These are phyloP conservation scores for Cladophialophora bantiana DNA, from an alignment of 2,329 filamentous ascomycete species.

Conservation along the genomic window DNA sequence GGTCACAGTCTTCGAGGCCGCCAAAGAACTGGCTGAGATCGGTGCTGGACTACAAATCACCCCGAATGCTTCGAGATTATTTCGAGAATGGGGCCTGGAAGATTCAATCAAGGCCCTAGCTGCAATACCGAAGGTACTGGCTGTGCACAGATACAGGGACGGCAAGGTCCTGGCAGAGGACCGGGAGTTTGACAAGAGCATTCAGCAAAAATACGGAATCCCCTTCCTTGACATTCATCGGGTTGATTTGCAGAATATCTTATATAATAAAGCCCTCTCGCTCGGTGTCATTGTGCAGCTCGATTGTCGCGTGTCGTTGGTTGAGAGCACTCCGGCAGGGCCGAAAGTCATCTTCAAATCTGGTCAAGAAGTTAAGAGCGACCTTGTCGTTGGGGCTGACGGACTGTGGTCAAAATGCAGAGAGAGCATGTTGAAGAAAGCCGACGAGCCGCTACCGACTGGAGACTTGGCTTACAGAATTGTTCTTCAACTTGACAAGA, in stretches of 20 bases:
- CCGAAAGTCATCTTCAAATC: slow-evolving; percentile 46
- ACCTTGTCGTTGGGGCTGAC: slow-evolving; percentile 58
- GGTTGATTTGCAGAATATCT: slow-evolving; percentile 56
- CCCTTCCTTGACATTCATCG: slow-evolving; percentile 60
- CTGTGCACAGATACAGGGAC: slow-evolving; percentile 46
- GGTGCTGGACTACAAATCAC: slow-evolving; percentile 42
- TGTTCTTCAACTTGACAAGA: slow-evolving; percentile 58
- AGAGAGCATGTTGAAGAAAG: slow-evolving; percentile 53
- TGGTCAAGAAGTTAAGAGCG: slow-evolving; percentile 49
- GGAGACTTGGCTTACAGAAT: slow-evolving; percentile 66
- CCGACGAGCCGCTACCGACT: slow-evolving; percentile 57
- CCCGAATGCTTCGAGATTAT: slow-evolving; percentile 39
- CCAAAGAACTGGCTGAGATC: slow-evolving; percentile 39
- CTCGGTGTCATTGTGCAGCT: slow-evolving; percentile 50
- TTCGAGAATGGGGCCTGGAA: slow-evolving; percentile 32
- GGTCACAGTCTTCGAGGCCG: slow-evolving; percentile 42
- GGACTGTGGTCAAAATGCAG: slow-evolving; percentile 57
- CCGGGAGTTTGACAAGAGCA: slow-evolving; percentile 60
- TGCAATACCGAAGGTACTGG: slow-evolving; percentile 45
- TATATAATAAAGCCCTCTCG: slow-evolving; percentile 50
- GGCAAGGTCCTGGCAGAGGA: slow-evolving; percentile 54
- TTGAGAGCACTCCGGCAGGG: slow-evolving; percentile 31
- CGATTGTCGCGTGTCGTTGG: slow-evolving; percentile 41
- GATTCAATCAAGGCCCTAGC: slow-evolving; percentile 29
- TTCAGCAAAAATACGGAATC: slow-evolving; percentile 52